Conservation (phyloP, 495 filamentous ascomycete genomes). For the Pyrenula aspistea region DNA sequence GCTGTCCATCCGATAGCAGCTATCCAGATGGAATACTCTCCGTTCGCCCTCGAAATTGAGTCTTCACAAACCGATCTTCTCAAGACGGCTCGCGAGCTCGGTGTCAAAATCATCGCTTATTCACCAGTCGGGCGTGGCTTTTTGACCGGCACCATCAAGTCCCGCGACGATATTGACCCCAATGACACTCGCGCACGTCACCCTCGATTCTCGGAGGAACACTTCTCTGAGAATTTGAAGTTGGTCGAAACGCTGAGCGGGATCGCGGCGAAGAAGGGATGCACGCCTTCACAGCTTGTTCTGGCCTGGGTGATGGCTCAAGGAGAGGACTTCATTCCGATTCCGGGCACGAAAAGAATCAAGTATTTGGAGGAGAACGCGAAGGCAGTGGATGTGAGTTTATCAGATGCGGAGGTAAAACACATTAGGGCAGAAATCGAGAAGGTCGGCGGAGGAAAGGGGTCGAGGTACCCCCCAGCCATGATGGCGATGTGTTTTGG, state of each 20-base stretch:
- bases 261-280: slow-evolving; percentile 31
- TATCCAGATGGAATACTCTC: slow-evolving; percentile 32
- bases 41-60: slow-evolving; percentile 31
- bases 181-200: slow-evolving; percentile 22
- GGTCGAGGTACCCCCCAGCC: slow-evolving; percentile 16
- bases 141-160: slow-evolving; percentile 21
- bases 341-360: slow-evolving; percentile 45
- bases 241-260: slow-evolving; percentile 22
- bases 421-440: slow-evolving; percentile 25
- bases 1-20: slow-evolving; percentile 23
- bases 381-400: slow-evolving; percentile 25
- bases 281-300: slow-evolving; percentile 34
- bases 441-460: slow-evolving; percentile 18
- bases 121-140: slow-evolving; percentile 36
- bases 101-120: slow-evolving; percentile 32
- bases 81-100: slow-evolving; percentile 31
- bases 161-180: slow-evolving; percentile 21
- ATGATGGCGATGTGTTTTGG: slow-evolving; percentile 13
- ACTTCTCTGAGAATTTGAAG: slow-evolving; percentile 29
- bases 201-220: slow-evolving; percentile 32
- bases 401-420: slow-evolving; percentile 31
- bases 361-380: slow-evolving; percentile 48
- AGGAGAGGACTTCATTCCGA: slow-evolving; percentile 43
- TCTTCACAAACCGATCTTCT: slow-evolving; percentile 20
- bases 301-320: slow-evolving; percentile 47